These are phyloP conservation scores for Xylaria sp. DNA, from an alignment of 2,329 filamentous ascomycete genomes.

Conservation along the genomic window DNA sequence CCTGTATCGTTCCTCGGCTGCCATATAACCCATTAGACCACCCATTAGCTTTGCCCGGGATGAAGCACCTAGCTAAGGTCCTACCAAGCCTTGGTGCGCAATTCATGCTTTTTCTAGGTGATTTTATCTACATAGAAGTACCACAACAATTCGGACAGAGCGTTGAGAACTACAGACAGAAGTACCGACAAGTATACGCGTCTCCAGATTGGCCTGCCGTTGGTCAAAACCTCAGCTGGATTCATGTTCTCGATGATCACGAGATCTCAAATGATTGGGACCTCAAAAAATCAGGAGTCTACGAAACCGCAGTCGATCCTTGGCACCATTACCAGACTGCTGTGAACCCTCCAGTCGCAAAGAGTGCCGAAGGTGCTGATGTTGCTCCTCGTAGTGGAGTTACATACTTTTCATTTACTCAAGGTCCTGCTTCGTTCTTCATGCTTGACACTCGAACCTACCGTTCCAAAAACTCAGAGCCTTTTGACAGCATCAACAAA, in stretches of 20 bases:
- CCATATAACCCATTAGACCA: slow-evolving; percentile 90
- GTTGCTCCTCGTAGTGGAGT: slow-evolving; percentile 60
- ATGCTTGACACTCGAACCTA: slow-evolving; percentile 92
- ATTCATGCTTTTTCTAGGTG: slow-evolving; percentile 84
- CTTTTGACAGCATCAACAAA: slow-evolving; percentile 73
- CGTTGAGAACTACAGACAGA: slow-evolving; percentile 82
- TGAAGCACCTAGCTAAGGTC: slow-evolving; percentile 78
- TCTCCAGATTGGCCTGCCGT: slow-evolving; percentile 89
- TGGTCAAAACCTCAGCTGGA: slow-evolving; percentile 88
- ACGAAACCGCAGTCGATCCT: slow-evolving; percentile 81
- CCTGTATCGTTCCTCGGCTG: slow-evolving; percentile 90
- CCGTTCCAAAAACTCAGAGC: slow-evolving; percentile 73
- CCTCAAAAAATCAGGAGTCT: slow-evolving; percentile 82
- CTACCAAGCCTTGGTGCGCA: slow-evolving; percentile 78
- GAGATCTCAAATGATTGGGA: slow-evolving; percentile 97
- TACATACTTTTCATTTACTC: slow-evolving; percentile 89
- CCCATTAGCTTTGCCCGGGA: slow-evolving; percentile 82
- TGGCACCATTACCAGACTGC: slow-evolving; percentile 88
- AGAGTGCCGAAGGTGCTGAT: slow-evolving; percentile 58
- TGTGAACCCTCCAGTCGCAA: slow-evolving; percentile 80
- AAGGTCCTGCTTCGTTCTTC: slow-evolving; percentile 94
- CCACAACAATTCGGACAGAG: slow-evolving; percentile 80
- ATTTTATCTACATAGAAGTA: slow-evolving; percentile 93
- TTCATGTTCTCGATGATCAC: slow-evolving; percentile 96
- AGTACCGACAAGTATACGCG: slow-evolving; percentile 95